Percentiles rank a stretch among this genome's conserved stretches.
phyloP scores from a whole-genome alignment of 306 rosid genomes.

The barrel medic (Medicago truncatula) region DNA sequence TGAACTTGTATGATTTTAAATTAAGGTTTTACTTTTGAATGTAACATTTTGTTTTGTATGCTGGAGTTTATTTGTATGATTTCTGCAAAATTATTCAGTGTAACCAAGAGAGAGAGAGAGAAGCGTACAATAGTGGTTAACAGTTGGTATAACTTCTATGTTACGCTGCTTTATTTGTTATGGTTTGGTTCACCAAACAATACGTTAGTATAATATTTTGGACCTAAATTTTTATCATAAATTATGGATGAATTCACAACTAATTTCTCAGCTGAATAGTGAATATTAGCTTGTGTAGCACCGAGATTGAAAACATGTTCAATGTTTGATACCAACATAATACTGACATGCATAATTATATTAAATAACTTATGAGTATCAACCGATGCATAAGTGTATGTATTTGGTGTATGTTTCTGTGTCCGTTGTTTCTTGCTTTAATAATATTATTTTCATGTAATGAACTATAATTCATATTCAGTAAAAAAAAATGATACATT shows the following conservation, averaged over 20 bases:
- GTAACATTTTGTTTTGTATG: background rate
- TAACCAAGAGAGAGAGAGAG: background rate
- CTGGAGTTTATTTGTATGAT: slow-evolving; percentile 30
- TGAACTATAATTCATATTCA: background rate
- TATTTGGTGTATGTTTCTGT: no score
- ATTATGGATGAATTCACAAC: background rate
- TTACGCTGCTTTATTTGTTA: slow-evolving; percentile 36
- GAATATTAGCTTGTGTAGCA: background rate
- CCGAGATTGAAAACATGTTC: no score
- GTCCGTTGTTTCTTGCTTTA: no score
- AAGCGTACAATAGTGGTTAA: slow-evolving; percentile 21
- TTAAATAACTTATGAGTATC: no score
- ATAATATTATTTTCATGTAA: no score
- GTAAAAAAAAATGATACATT: no score
- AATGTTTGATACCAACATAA: background rate
- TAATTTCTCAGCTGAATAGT: background rate
- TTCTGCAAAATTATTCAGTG: slow-evolving; percentile 17
- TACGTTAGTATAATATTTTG: background rate
- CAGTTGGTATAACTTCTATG: slow-evolving; percentile 43
- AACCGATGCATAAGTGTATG: no score
- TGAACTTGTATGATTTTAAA: slow-evolving; percentile 9
- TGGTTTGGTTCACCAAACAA: slow-evolving; percentile 24
- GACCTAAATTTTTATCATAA: background rate
- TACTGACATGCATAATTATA: no score
- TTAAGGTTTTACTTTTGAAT: background rate